phyloP scores from a whole-genome alignment of 257 asterid genomes.

The Fraxinus americana region DNA sequence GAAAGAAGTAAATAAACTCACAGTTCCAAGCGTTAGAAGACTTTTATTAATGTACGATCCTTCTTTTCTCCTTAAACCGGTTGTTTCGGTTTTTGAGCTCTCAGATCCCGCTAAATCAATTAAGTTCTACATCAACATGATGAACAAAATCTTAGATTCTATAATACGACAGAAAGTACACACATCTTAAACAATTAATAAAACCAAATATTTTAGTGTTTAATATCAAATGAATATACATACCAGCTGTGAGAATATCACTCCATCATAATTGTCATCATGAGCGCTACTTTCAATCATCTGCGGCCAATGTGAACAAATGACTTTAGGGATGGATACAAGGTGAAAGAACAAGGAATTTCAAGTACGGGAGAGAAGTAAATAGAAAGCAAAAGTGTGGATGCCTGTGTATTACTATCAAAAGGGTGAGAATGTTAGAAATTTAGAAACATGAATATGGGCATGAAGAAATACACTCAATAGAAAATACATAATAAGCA shows the following conservation, averaged over 20 bases:
- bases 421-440: background rate
- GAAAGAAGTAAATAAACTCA: constrained; percentile 39
- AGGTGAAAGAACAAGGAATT: constrained; percentile 14
- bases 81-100: constrained; percentile 97
- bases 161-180: constrained; percentile 9
- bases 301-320: constrained; percentile 43
- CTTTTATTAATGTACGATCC: constrained; percentile 97
- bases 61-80: constrained; percentile 93
- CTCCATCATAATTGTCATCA: constrained; percentile 97
- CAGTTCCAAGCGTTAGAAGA: constrained; percentile 98
- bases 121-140: constrained; percentile 60
- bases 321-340: background rate
- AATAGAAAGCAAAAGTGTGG: constrained; percentile 1
- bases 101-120: constrained; percentile 98
- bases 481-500: background rate
- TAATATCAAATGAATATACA: constrained; percentile 28
- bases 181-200: constrained; percentile 2
- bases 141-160: constrained; percentile 17
- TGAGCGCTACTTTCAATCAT: constrained; percentile 97
- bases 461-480: background rate
- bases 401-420: constrained; percentile 9
- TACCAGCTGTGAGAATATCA: constrained; percentile 96
- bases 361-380: constrained; percentile 12
- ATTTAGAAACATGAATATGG: background rate
- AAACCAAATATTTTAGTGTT: constrained; percentile 15